Evolutionary conservation across 2,329 filamentous ascomycete genomes (phyloP), one percentile per base, ranked within the genome.

Genomic region (Triangularia verruculosa): DNA sequence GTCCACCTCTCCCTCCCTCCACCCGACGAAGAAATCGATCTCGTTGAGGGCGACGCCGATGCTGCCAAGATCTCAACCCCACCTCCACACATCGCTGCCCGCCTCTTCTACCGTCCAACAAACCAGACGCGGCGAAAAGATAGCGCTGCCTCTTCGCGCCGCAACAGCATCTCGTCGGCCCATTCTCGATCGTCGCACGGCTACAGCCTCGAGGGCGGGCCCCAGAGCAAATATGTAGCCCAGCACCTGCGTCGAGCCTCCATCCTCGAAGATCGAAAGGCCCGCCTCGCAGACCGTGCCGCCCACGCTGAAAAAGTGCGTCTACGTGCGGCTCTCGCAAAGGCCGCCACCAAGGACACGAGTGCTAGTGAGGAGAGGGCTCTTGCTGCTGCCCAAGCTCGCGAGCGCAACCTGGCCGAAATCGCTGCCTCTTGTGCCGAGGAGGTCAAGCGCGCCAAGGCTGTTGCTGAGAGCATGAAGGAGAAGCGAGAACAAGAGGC

Each of bases 251-350:
- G 91, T 52, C 87, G 91, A 60, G 88, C 90, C 57, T 92, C 89
- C 15, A 93, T 94, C 64, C 84, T 94, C 66, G 91, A 93, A 75
- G 89, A 89, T 69, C 88, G 91, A 66, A 92, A 91, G 73, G 90
- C 91, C 13, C 85, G 91, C 20, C 82, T 95, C 17, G 91, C 91
- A 61, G 91, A 93, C 74, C 83, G 91, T 62, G 91, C 91, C 27
- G 89, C 89, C 7, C 91, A 95, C 75, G 91, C 89, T 22, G 91
- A 95, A 75, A 92, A 93, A 74, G 91, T 95, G 15, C 88, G 91
- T 59, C 77, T 92, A 65, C 84, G 90, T 34, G 91, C 91, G 52
- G 90, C 90, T 9, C 75, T 90, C 63, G 89, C 87, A 64, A 93
- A 92, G 76, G 87, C 90, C 2, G 82, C 86, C 6, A 85, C 87